phyloP scores from a whole-genome alignment of 2,329 filamentous ascomycete genomes.

The Chaetomiaceae sp. region DNA sequence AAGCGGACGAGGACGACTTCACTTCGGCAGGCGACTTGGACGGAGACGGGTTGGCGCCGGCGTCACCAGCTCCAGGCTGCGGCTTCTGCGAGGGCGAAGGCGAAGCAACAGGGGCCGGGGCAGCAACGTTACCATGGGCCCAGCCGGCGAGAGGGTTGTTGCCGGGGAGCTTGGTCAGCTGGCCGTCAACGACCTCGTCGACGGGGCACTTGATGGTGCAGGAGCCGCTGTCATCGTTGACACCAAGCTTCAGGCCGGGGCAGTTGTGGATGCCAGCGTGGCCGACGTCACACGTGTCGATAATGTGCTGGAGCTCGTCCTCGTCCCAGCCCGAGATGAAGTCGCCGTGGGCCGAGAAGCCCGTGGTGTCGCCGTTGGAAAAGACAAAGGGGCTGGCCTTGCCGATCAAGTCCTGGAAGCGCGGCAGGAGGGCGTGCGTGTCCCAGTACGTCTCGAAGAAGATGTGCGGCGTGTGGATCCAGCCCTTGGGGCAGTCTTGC shows the following conservation, averaged over 20 bases:
- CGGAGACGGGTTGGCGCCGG: constrained; percentile 10
- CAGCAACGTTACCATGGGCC: constrained; percentile 29
- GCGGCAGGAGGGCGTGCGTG: constrained; percentile 46
- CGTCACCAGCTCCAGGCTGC: constrained; percentile 1
- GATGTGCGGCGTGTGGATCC: constrained; percentile 51
- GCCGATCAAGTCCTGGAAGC: constrained; percentile 49
- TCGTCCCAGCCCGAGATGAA: constrained; percentile 71
- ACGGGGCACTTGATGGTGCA: constrained; percentile 49
- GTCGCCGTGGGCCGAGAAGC: constrained; percentile 66
- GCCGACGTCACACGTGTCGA: constrained; percentile 60
- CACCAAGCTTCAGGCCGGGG: constrained; percentile 49
- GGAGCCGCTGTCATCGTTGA: constrained; percentile 42
- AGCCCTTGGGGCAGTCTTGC: constrained; percentile 51
- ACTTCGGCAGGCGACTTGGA: not conserved
- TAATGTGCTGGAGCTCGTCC: constrained; percentile 58
- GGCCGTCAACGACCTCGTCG: constrained; percentile 41
- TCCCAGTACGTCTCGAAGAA: constrained; percentile 60
- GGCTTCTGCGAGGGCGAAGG: not conserved
- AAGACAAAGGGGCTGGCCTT: constrained; percentile 62
- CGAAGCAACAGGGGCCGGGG: not conserved
- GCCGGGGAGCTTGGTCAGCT: constrained; percentile 48
- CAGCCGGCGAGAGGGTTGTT: constrained; percentile 51
- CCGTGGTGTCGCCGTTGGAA: constrained; percentile 64
- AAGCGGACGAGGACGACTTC: constrained; percentile 2
- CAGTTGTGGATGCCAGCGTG: constrained; percentile 59